Evolutionary conservation across 176 grass and related monocot species (phyloP).

Genomic region (Aegilops speltoides): DNA sequence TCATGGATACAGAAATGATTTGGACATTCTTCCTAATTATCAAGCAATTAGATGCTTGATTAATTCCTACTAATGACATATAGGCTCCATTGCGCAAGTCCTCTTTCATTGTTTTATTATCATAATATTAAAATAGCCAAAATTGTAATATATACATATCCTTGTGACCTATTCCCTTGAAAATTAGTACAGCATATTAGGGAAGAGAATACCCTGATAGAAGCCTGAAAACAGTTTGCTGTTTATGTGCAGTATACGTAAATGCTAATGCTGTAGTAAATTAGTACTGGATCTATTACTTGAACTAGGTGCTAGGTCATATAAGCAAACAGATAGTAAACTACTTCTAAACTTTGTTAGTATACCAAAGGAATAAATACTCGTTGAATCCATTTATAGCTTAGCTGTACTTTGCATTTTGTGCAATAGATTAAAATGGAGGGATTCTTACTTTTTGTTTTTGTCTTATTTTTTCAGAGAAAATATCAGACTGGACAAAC

Average conservation of each 20-base stretch:
- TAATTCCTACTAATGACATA: conserved; percentile 9
- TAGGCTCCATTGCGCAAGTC: neutral
- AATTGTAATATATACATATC: too few species aligned
- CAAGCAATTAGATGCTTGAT: neutral
- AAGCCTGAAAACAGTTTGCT: too few species aligned
- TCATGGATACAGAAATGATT: neutral
- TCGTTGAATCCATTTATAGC: neutral
- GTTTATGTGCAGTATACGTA: too few species aligned
- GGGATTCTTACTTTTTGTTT: neutral
- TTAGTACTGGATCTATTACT: too few species aligned
- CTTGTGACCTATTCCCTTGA: too few species aligned
- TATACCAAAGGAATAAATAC: neutral
- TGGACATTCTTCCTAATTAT: neutral
- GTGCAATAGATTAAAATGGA: neutral
- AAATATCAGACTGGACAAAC: conserved; percentile 70
- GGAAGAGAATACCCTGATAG: too few species aligned
- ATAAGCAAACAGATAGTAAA: neutral
- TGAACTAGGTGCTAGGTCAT: too few species aligned
- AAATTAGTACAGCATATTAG: too few species aligned
- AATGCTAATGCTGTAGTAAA: too few species aligned
- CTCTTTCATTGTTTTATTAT: too few species aligned
- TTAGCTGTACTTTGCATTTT: neutral
- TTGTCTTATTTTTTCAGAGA: conserved; percentile 44
- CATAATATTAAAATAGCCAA: too few species aligned
- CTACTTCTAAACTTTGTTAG: neutral